These are phyloP conservation scores for Domatiomyces catenatus DNA, from an alignment of 2,329 filamentous ascomycete genomes.

Conservation along the genomic window DNA sequence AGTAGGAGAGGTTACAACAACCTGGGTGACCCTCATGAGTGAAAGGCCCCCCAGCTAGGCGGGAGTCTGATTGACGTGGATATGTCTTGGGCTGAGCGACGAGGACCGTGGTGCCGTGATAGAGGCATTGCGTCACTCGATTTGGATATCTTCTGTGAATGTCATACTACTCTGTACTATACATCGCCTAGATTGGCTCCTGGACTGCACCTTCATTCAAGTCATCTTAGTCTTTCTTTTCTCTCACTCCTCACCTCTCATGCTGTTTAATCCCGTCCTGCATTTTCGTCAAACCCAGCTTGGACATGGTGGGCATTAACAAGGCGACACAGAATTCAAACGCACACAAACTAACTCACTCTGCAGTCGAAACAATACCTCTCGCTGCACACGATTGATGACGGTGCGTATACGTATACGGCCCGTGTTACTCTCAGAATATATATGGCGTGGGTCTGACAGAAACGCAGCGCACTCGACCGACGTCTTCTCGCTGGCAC, in stretches of 20 bases:
- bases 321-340: background rate
- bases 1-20: background rate
- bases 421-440: background rate
- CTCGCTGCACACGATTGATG: constrained; percentile 76
- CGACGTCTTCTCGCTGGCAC: constrained; percentile 71
- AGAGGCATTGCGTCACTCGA: background rate
- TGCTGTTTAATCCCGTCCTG: background rate
- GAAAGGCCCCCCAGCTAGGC: background rate
- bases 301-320: background rate
- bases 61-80: background rate
- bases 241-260: too few species aligned
- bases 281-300: background rate
- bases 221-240: background rate
- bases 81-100: background rate
- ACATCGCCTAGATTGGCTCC: too few species aligned
- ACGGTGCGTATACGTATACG: constrained; percentile 42
- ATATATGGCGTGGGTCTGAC: constrained; percentile 9
- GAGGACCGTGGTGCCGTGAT: background rate
- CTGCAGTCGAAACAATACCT: constrained; percentile 92
- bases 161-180: background rate
- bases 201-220: background rate
- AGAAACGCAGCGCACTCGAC: constrained; percentile 54
- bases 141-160: background rate
- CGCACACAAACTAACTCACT: constrained; percentile 4
- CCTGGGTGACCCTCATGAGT: background rate